These are phyloP conservation scores for Coniochaeta sp. DNA, from an alignment of 2,329 filamentous ascomycete genomes.

Conservation along the genomic window DNA sequence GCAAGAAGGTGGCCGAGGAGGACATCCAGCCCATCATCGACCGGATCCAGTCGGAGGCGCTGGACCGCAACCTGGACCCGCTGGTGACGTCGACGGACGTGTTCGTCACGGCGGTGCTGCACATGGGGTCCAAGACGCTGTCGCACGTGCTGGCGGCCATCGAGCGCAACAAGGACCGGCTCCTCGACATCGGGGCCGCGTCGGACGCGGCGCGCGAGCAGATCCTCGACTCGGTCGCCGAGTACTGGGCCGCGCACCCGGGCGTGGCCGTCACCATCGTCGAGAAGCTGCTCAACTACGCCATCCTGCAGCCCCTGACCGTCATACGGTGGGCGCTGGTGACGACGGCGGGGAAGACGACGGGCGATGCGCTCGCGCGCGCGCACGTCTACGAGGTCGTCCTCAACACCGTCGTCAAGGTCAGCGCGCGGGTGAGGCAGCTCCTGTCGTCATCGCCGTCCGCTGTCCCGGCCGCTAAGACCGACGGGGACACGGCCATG, in stretches of 20 bases:
- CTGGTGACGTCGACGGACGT: slow-evolving; percentile 85
- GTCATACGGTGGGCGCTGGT: slow-evolving; percentile 87
- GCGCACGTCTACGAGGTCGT: slow-evolving; percentile 86
- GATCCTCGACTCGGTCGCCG: slow-evolving; percentile 83
- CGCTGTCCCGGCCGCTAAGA: slow-evolving; percentile 31
- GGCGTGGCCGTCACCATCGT: slow-evolving; percentile 88
- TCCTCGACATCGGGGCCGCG: slow-evolving; percentile 69
- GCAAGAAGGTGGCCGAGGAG: slow-evolving; percentile 77
- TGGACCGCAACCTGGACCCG: slow-evolving; percentile 65
- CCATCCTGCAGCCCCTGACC: slow-evolving; percentile 76
- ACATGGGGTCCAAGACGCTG: slow-evolving; percentile 88
- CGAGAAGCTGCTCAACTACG: slow-evolving; percentile 96
- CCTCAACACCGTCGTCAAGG: slow-evolving; percentile 80
- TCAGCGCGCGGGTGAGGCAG: slow-evolving; percentile 78
- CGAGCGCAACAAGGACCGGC: slow-evolving; percentile 84
- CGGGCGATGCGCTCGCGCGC: slow-evolving; percentile 62
- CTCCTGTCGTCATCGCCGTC: slow-evolving; percentile 45
- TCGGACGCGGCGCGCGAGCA: slow-evolving; percentile 74
- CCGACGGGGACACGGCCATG: slow-evolving; percentile 32
- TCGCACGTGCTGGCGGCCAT: slow-evolving; percentile 95
- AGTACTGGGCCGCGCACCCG: slow-evolving; percentile 89
- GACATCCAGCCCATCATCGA: slow-evolving; percentile 79
- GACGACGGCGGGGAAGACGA: slow-evolving; percentile 37
- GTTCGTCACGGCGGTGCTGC: slow-evolving; percentile 89
- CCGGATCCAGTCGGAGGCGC: slow-evolving; percentile 72